Evolutionary conservation across 148 eudicot species (phyloP).

Genomic region (Bassia scoparia): DNA sequence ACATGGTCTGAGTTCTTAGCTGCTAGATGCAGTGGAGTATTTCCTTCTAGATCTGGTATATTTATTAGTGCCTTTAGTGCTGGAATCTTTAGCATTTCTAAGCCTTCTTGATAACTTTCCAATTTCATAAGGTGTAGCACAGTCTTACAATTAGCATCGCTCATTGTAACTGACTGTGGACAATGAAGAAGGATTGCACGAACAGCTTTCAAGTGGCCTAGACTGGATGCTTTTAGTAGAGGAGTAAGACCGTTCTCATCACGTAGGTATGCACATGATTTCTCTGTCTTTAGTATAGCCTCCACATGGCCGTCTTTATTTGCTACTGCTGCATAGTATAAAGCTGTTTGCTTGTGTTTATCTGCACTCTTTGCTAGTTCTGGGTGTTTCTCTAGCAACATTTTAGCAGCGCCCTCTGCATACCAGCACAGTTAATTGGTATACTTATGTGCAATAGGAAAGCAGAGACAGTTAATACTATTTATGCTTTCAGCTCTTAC

Average conservation of each 20-base stretch:
- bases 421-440: background rate
- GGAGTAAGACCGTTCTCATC: conserved; percentile 41
- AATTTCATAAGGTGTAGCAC: conserved; percentile 35
- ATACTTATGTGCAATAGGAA: background rate
- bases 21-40: conserved; percentile 46
- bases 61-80: conserved; percentile 30
- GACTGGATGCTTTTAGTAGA: conserved; percentile 35
- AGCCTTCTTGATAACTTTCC: conserved; percentile 27
- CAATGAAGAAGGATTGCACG: conserved; percentile 33
- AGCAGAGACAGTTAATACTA: too few relatives aligned
- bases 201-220: conserved; percentile 32
- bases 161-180: conserved; percentile 36
- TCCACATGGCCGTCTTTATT: conserved; percentile 32
- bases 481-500: background rate
- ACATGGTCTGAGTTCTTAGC: conserved; percentile 24
- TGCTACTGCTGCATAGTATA: conserved; percentile 45
- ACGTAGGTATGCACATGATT: conserved; percentile 36
- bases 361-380: conserved; percentile 35
- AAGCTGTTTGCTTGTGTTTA: conserved; percentile 34
- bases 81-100: conserved; percentile 25
- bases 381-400: conserved; percentile 37
- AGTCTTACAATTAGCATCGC: conserved; percentile 28
- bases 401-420: conserved; percentile 35
- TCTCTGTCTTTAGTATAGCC: conserved; percentile 29
- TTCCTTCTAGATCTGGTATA: conserved; percentile 36